phyloP scores from a whole-genome alignment of 2,329 filamentous ascomycete genomes.

The Ambrosiella cleistominuta region DNA sequence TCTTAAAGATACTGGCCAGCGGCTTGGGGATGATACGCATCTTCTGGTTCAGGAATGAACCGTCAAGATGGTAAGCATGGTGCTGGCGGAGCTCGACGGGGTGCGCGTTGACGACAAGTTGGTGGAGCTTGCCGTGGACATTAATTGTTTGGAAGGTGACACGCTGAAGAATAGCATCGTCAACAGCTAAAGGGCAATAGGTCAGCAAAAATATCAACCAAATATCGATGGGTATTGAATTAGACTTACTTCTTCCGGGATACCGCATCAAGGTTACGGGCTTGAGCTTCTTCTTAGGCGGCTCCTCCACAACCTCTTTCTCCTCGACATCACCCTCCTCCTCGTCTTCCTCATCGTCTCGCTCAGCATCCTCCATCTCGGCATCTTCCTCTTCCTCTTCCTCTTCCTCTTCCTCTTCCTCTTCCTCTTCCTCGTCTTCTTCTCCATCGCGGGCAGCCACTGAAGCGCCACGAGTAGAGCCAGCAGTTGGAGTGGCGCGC shows the following conservation, averaged over 20 bases:
- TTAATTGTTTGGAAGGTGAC: constrained; percentile 43
- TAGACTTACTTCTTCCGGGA: constrained; percentile 9
- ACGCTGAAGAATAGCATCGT: constrained; percentile 9
- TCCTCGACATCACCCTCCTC: background rate
- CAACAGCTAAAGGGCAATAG: background rate
- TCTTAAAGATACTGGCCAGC: constrained; percentile 8
- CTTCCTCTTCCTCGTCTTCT: background rate
- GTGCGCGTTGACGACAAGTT: constrained; percentile 38
- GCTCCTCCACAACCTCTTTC: constrained; percentile 2
- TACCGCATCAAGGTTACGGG: constrained; percentile 9
- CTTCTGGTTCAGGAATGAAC: constrained; percentile 11
- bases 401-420: background rate
- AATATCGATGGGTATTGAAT: background rate
- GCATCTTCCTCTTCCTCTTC: constrained; percentile 1
- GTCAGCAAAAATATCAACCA: background rate
- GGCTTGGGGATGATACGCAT: constrained; percentile 11
- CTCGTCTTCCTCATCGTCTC: background rate
- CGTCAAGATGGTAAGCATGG: constrained; percentile 11
- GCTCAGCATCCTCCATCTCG: background rate
- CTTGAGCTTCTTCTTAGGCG: constrained; percentile 6
- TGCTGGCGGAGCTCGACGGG: constrained; percentile 11
- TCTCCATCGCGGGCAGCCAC: background rate
- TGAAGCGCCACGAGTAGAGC: background rate
- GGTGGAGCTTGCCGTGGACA: constrained; percentile 47
- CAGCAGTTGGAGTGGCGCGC: constrained; percentile 6